Base-by-base conservation (phyloP, 2,329 filamentous ascomycete genomes). In the Colletotrichum liaoningense region DNA sequence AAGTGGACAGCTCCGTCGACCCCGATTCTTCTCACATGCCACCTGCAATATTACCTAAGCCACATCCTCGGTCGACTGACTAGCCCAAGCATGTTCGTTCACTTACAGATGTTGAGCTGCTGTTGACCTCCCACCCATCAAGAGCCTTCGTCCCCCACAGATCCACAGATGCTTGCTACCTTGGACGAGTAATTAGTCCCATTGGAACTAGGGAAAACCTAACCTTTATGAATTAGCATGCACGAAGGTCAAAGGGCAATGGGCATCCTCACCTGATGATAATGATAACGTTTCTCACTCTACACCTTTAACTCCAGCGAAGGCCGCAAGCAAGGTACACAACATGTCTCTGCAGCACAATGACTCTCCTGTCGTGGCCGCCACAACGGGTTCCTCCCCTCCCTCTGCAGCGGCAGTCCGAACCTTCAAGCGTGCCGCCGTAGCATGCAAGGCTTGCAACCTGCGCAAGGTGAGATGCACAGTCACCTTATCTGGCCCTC, bases 401-500 rank as follows among this genome's bases (percentile, higher is more conserved):
- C 26, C 63, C 33, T 46, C 63, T 4, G 57, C 49, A n/a, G 42
- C 42, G 8, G 42, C 42, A 9, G 35, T 57, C 5, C 63, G 69
- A 26, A 68, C 64, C 16, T 68, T 72, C 64, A 67, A 68, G 35
- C 57, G 69, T 14, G 69, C 69, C n/a, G 60, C 74, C 16, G 72
- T 75, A n/a, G 77, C 77, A 6, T 78, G 74, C 30, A 74, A 74
- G 26, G 72, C 76, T 38, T 79, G 77, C 56, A 73, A 77, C 8
- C 52, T 57, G 24, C 76, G 77, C 28, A 78, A 79, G 54, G 77
- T 78, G 24, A 69, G 77, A 24, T 79, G 77, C n/a, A 77, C 56
- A 1, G 72, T 79, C 49, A 70, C 77, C 8, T 49, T 75, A 26
- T 75, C 75, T 1, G 77, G 77, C 1, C 71, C 60, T 3, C 77